Evolutionary conservation across 352 stramenopile species (phyloP), one percentile per base, ranked within the genome.

Genomic region (Pythium phragmitis): DNA sequence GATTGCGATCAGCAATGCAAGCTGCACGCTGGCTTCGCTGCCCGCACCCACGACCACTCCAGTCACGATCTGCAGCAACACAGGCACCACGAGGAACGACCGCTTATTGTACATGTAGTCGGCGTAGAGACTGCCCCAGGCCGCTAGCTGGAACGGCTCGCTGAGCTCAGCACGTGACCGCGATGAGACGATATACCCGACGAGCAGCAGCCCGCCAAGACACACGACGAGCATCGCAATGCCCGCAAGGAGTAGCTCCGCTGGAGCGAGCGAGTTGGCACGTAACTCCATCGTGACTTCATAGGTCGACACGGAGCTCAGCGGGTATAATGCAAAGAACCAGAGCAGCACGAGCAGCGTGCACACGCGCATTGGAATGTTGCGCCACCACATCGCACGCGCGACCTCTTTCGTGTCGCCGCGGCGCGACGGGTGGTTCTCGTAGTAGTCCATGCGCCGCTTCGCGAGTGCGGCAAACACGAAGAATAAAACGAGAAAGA

Each of bases 71-170:
- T 79, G 68, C 7, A 73, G 54, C n/a, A 68, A 26, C 30, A 65
- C 60, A 13, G 54, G 52, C 0, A 37, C 59, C 14, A 70, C 56
- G 33, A 73, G 57, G 33, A 79, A 79, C 6, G 69, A 49, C 7
- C 72, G 72, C 19, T 49, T 57, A 5, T 45, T 33, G 60, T 72
- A 72, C 2, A 14, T 39, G 43, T 65, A 72, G 53, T 76, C 68
- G 23, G 62, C 61, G 57, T 74, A 72, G 12, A 79, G 34, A 14
- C 48, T 49, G 9, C 72, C 72, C 64, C 68, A 79, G 5, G 60
- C 57, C 12, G 52, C 57, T 3, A 70, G 45, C 14, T 50, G 60
- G 47, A 64, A 64, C 49, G 46, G 63, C 23, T 63, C 51, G 5
- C n/a, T 57, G 2, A 76, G 67, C n/a, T 63, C 48, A 3, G 26